Evolutionary conservation across 2,329 filamentous ascomycete genomes (phyloP), one percentile per base, ranked within the genome.

Genomic region (Fusarium coffeatum): DNA sequence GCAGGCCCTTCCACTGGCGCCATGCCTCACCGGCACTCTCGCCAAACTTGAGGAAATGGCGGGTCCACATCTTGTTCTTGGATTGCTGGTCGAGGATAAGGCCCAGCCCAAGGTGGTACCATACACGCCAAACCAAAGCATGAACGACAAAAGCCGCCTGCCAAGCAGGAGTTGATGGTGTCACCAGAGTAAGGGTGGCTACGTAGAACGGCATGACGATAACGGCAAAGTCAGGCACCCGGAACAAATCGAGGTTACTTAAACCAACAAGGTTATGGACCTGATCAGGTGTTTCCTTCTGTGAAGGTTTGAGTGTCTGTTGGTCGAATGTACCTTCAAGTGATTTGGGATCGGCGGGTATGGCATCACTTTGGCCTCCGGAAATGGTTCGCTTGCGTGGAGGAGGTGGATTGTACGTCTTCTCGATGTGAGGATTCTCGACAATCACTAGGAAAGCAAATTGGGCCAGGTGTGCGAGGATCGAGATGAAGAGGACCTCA

Each of bases 371-470:
- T 68, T 76, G 76, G 55, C 66, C 73, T 45, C 72, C 76, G n/a
- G 78, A 79, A 10, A 78, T 74, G 49, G 79, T 80, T 71, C 83
- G 85, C 79, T 86, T 87, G 80, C 89, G 92, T 64, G 94, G 93
- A 45, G 92, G 88, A 54, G 94, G 94, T 34, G 94, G 89, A 77
- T 98, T 98, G 85, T 99, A 99, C 6, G 90, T 98, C 84, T 97
- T 97, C 76, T 98, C 94, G 81, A 99, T 99, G 78, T 99, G 96
- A 55, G 96, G 96, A 76, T 97, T 97, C 83, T 99, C 96, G 69
- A 99, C 93, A 65, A 93, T 85, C 55, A 93, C 89, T 70, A 99
- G 86, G 83, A 99, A 99, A 64, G 91, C 91, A 80, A 99, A 95
- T 82, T 99, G 96, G 62, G 94, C 93, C 74, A 94, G 89, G 83